Evolutionary conservation across 495 filamentous ascomycete species (phyloP).

Genomic region (Aspergillus sparsus): DNA sequence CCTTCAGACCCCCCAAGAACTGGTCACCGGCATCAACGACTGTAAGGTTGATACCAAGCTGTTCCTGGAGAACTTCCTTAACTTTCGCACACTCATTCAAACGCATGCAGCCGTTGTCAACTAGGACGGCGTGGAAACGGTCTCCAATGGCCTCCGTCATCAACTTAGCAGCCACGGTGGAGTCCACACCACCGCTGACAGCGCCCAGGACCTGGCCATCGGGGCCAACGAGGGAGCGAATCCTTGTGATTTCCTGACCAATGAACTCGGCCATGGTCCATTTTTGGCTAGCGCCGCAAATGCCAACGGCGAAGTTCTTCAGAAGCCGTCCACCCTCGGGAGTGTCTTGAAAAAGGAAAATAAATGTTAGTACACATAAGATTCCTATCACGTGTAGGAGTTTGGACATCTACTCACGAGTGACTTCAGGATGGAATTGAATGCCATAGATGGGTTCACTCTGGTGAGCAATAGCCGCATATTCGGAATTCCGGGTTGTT

Average conservation of each 20-base stretch:
- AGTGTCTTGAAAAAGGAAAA: slow-evolving; percentile 43
- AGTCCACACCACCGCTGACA: slow-evolving; percentile 89
- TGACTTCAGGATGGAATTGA: slow-evolving; percentile 88
- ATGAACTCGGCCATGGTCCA: slow-evolving; percentile 86
- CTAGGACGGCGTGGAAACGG: slow-evolving; percentile 84
- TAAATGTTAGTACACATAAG: slow-evolving; percentile 6
- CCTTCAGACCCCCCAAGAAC: slow-evolving; percentile 74
- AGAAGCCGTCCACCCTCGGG: slow-evolving; percentile 51
- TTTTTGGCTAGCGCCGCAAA: slow-evolving; percentile 70
- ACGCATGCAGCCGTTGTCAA: slow-evolving; percentile 88
- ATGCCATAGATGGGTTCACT: slow-evolving; percentile 63
- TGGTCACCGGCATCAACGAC: slow-evolving; percentile 77
- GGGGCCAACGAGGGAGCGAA: slow-evolving; percentile 73
- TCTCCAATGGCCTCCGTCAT: slow-evolving; percentile 83
- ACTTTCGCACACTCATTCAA: slow-evolving; percentile 81
- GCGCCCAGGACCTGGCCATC: slow-evolving; percentile 82
- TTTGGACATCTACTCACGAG: slow-evolving; percentile 26
- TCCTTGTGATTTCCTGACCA: slow-evolving; percentile 73
- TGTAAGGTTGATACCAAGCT: slow-evolving; percentile 87
- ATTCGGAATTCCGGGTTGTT: slow-evolving; percentile 71
- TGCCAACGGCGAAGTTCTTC: slow-evolving; percentile 76
- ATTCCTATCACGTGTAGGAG: not conserved
- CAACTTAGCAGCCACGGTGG: slow-evolving; percentile 80
- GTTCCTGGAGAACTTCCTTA: slow-evolving; percentile 69
- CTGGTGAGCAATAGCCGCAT: slow-evolving; percentile 78